Evolutionary conservation across 2,329 filamentous ascomycete species (phyloP).

Genomic region (Trichophyton verrucosum): DNA sequence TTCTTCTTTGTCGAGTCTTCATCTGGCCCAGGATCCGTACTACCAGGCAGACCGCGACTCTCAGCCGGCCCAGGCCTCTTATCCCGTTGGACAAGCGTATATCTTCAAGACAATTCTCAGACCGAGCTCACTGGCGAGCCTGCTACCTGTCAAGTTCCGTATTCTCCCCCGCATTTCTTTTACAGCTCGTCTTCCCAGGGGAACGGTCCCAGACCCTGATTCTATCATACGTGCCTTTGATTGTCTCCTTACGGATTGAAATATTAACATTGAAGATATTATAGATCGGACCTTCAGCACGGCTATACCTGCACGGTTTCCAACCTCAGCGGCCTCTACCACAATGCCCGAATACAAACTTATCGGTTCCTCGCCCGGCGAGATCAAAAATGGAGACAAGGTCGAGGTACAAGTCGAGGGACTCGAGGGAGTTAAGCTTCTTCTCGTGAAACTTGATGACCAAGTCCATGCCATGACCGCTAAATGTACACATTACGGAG

Average conservation of each 20-base stretch:
- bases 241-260: background rate
- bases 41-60: background rate
- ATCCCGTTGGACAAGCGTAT: background rate
- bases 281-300: background rate
- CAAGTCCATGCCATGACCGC: conserved; percentile 67
- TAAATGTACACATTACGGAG: conserved; percentile 85
- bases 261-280: background rate
- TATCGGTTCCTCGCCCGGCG: conserved; percentile 62
- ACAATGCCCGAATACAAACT: conserved; percentile 39
- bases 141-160: background rate
- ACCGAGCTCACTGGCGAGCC: background rate
- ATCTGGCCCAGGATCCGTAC: background rate
- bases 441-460: conserved; percentile 67
- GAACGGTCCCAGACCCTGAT: background rate
- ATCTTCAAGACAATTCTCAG: background rate
- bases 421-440: conserved; percentile 69
- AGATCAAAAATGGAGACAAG: conserved; percentile 69
- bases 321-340: background rate
- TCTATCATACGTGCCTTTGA: background rate
- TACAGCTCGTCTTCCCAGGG: background rate
- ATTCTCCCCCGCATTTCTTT: background rate
- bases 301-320: background rate
- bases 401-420: conserved; percentile 84
- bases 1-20: background rate
- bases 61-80: background rate